These are phyloP conservation scores for Xylariaceae sp. DNA, from an alignment of 2,329 filamentous ascomycete genomes.

Conservation along the genomic window DNA sequence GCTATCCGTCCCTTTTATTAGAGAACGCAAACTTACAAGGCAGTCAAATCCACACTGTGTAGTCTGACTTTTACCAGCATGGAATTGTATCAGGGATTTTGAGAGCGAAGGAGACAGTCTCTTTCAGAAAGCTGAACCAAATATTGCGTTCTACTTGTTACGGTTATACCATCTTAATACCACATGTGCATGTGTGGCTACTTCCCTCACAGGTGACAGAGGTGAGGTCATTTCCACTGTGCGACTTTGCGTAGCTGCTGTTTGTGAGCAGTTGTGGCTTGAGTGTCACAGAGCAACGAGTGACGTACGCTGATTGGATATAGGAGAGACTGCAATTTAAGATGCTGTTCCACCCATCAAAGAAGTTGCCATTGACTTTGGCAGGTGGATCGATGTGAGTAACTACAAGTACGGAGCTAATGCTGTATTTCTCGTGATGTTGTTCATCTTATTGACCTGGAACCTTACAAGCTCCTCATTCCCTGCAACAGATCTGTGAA, in stretches of 20 bases:
- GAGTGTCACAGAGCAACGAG: constrained; percentile 3
- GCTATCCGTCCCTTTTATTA: too few species aligned
- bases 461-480: constrained; percentile 8
- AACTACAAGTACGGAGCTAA: neutral
- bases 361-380: neutral
- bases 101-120: too few species aligned
- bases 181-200: neutral
- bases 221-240: neutral
- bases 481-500: constrained; percentile 11
- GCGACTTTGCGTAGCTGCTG: constrained; percentile 1
- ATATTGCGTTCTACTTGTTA: too few species aligned
- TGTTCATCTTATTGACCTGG: constrained; percentile 2
- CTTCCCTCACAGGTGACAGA: neutral
- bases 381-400: neutral
- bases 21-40: too few species aligned
- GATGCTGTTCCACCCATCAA: neutral
- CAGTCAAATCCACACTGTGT: too few species aligned
- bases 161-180: too few species aligned
- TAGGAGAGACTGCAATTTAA: neutral
- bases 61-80: too few species aligned
- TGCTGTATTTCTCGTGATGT: neutral
- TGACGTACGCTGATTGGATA: constrained; percentile 14
- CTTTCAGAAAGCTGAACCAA: too few species aligned
- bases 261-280: constrained; percentile 4
- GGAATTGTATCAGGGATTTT: too few species aligned